Evolutionary conservation across 169 alveolate genomes (phyloP), one percentile per base, ranked within the genome.

Genomic region (Plasmodium vinckei): DNA sequence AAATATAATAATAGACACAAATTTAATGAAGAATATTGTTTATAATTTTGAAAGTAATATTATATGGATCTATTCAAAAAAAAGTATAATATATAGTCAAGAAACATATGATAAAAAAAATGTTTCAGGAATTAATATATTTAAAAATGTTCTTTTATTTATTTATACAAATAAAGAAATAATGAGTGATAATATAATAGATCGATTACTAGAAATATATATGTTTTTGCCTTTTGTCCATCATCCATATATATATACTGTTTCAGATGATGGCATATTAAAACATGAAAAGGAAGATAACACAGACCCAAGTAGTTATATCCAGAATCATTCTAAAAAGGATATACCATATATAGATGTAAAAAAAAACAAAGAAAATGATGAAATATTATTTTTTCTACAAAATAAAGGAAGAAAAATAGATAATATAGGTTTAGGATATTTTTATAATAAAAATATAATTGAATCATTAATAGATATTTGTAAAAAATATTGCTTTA

Each of bases 211-310:
- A 46, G 82, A 67, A 21, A 5, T 47, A 1, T 82, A 82, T 59
- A 9, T 82, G 13, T 67, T 67, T 59, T 25, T 82, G 19, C 69
- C 90, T 42, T 42, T 82, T 27, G 17, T 15, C 15, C 68, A 67
- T 82, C 90, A 82, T 59, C 90, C 90, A 10, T 82, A 82, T 67
- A 70, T 82, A 9, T 82, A 82, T 27, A 10, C n/a, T 15, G 72
- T 63, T 17, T 27, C 17, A 5, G 51, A 27, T 17, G 13, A 39
- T 25, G 57, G 4, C 2, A 65, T 9, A 17, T 12, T 12, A 51
- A 51, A 51, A 15, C 3, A 51, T 1, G 59, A 51, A 12, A 51
- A 51, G 4, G 59, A 0, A 6, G 5, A 51, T 4, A 2, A 7
- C 0, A 3, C 42, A 6, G 42, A 33, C 5, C 4, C 42, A 7